Percentiles rank a stretch among this genome's conserved stretches.
Conservation (phyloP, 192 early-diverging fungal species). For the Coemansia asiatica region DNA sequence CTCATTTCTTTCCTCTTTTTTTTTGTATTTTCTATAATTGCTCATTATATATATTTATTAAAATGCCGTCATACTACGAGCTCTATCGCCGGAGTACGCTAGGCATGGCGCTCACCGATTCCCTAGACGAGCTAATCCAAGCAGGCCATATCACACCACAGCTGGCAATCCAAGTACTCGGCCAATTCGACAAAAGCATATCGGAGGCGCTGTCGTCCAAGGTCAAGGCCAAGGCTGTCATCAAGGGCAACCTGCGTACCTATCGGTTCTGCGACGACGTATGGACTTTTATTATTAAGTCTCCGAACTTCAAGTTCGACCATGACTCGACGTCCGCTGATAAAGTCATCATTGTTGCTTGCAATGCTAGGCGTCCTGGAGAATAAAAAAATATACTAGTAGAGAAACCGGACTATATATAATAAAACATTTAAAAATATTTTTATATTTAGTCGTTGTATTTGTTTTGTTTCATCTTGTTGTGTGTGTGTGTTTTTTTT, state of each 20-base stretch:
- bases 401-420: background rate
- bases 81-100: constrained; percentile 76
- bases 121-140: constrained; percentile 93
- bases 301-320: constrained; percentile 87
- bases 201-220: constrained; percentile 79
- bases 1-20: background rate
- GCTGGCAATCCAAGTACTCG: constrained; percentile 86
- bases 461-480: background rate
- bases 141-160: constrained; percentile 88
- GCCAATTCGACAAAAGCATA: constrained; percentile 74
- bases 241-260: constrained; percentile 79
- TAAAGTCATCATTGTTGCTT: constrained; percentile 95
- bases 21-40: constrained; percentile 6
- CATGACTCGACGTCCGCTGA: constrained; percentile 76
- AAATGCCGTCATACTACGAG: constrained; percentile 65
- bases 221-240: constrained; percentile 76
- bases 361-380: constrained; percentile 74
- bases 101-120: constrained; percentile 91
- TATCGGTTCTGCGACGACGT: constrained; percentile 98
- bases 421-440: background rate
- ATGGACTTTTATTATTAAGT: constrained; percentile 93
- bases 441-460: too few relatives aligned
- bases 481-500: background rate
- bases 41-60: background rate
- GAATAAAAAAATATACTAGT: constrained; percentile 41